A percentile compares a stretch with the other conserved stretches of the same genome.
Conservation (phyloP, 306 rosid species). For the Purshia tridentata region DNA sequence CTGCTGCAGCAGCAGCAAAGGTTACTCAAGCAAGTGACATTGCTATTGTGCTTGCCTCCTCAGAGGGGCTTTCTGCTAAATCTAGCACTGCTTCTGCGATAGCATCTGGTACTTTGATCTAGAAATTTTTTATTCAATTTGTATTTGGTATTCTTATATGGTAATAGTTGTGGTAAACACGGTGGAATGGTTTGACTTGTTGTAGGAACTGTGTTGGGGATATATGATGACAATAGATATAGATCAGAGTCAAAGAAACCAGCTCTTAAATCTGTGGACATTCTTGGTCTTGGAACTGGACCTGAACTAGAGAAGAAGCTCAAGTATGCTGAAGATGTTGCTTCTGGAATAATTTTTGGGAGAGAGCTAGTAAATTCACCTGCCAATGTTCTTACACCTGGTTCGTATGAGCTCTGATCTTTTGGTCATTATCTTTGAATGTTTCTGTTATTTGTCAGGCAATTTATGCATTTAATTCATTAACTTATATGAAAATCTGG, state of each 20-base stretch:
- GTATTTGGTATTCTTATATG: conserved; percentile 5
- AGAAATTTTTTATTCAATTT: not conserved
- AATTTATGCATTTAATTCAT: conserved; percentile 17
- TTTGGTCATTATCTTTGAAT: conserved; percentile 3
- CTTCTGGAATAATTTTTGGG: conserved; percentile 81
- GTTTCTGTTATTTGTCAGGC: conserved; percentile 1
- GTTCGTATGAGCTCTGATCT: conserved; percentile 39
- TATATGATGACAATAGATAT: conserved; percentile 80
- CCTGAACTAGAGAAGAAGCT: conserved; percentile 83
- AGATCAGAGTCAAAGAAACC: conserved; percentile 81
- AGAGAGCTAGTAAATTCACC: conserved; percentile 94
- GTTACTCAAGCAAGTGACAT: conserved; percentile 67
- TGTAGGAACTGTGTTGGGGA: conserved; percentile 76
- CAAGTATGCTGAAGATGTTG: conserved; percentile 71
- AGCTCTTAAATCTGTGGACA: conserved; percentile 61
- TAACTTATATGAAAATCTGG: not conserved
- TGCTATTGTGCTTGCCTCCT: conserved; percentile 80
- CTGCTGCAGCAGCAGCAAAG: conserved; percentile 81
- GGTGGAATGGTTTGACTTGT: conserved; percentile 28
- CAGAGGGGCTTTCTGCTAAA: conserved; percentile 59
- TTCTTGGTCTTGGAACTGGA: conserved; percentile 89
- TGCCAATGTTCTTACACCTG: conserved; percentile 98
- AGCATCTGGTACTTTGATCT: conserved; percentile 63
- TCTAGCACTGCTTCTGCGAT: conserved; percentile 69
- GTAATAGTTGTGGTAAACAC: conserved; percentile 16